Evolutionary conservation across 2,329 filamentous ascomycete species (phyloP).

Genomic region (Cladosporium velox): DNA sequence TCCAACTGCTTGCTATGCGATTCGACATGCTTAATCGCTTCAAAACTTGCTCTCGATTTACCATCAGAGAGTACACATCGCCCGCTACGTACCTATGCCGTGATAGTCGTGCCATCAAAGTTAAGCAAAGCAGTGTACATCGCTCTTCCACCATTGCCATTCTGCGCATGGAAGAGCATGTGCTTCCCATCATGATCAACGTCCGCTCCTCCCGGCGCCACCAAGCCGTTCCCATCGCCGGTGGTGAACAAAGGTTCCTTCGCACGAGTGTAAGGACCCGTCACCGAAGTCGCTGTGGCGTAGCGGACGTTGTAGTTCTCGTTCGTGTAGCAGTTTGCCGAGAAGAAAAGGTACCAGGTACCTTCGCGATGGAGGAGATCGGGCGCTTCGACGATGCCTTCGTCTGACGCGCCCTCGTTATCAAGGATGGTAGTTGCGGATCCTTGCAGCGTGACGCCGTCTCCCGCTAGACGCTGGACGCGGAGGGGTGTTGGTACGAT

Average conservation of each 20-base stretch:
- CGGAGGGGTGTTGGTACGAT: conserved; percentile 36
- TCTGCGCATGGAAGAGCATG: conserved; percentile 39
- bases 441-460: conserved; percentile 36
- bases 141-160: conserved; percentile 26
- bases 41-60: not conserved
- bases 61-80: not conserved
- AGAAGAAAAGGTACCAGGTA: conserved; percentile 36
- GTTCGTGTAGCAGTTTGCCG: conserved; percentile 29
- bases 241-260: conserved; percentile 30
- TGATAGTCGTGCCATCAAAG: conserved; percentile 25
- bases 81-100: not conserved
- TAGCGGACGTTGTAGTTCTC: conserved; percentile 34
- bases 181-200: conserved; percentile 33
- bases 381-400: conserved; percentile 39
- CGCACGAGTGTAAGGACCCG: conserved; percentile 30
- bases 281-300: conserved; percentile 30
- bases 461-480: conserved; percentile 34
- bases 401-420: conserved; percentile 33
- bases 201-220: conserved; percentile 37
- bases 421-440: conserved; percentile 33
- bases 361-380: conserved; percentile 32
- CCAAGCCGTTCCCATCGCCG: conserved; percentile 31
- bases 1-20: not conserved
- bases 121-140: conserved; percentile 30
- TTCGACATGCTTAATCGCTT: not conserved